phyloP scores from a whole-genome alignment of 1,284 basidiomycete genomes.

The Cronartium quercuum region DNA sequence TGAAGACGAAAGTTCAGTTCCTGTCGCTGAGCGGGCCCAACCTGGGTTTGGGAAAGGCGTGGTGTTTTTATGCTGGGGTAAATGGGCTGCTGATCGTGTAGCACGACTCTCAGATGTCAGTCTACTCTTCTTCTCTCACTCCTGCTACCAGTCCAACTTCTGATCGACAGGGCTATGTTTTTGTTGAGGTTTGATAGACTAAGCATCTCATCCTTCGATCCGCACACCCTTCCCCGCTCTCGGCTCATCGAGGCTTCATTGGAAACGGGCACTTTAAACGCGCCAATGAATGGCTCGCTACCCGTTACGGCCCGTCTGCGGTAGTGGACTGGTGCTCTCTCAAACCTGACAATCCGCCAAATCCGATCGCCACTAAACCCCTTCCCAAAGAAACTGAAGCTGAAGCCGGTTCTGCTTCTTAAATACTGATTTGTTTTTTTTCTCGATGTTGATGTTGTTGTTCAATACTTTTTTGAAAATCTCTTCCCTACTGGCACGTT shows the following conservation, averaged over 20 bases:
- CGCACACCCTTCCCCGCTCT: conserved; percentile 49
- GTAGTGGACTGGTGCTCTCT: conserved; percentile 46
- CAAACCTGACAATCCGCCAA: not conserved
- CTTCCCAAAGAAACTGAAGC: too few species aligned
- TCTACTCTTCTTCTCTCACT: conserved; percentile 42
- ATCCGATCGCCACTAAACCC: not conserved
- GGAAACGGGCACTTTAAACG: conserved; percentile 49
- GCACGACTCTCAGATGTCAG: conserved; percentile 43
- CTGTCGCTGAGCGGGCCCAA: not conserved
- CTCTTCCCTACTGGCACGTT: too few species aligned
- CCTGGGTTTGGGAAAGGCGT: conserved; percentile 44
- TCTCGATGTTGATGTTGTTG: not conserved
- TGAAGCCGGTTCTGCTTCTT: not conserved
- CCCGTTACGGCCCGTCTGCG: conserved; percentile 45
- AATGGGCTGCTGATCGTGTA: conserved; percentile 48
- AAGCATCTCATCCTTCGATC: conserved; percentile 48
- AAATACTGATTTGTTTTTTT: not conserved
- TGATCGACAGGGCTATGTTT: not conserved
- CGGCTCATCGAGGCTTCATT: conserved; percentile 49
- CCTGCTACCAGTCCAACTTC: not conserved
- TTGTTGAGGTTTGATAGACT: conserved; percentile 15
- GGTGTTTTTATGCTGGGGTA: conserved; percentile 49
- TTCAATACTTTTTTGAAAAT: not conserved
- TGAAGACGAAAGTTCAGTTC: not conserved
- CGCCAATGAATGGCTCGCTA: conserved; percentile 48